These are phyloP conservation scores for Rhodotorula sp. DNA, from an alignment of 1,284 basidiomycete species.

Conservation along the genomic window DNA sequence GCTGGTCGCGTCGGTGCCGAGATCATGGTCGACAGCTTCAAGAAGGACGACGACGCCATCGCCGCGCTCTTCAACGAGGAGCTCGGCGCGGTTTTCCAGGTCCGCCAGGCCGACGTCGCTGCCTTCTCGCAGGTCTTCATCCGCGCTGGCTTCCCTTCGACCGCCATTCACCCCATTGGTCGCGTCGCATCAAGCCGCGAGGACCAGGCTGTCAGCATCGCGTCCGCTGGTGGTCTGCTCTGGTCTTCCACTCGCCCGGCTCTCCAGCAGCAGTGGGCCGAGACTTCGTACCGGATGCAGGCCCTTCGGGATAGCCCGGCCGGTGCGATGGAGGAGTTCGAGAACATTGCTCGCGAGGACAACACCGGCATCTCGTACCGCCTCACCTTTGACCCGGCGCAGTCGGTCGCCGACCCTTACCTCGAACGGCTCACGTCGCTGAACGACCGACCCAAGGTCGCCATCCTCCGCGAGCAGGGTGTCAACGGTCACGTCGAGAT, in stretches of 20 bases:
- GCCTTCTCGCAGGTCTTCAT: slow-evolving; percentile 63
- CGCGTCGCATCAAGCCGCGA: slow-evolving; percentile 57
- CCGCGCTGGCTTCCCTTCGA: slow-evolving; percentile 67
- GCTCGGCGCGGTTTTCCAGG: slow-evolving; percentile 88
- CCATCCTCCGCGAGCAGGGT: slow-evolving; percentile 94
- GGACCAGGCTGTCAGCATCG: slow-evolving; percentile 65
- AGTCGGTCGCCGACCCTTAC: slow-evolving; percentile 41
- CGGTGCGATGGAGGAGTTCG: slow-evolving; percentile 77
- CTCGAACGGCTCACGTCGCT: slow-evolving; percentile 46
- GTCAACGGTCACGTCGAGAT: slow-evolving; percentile 98
- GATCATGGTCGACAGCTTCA: slow-evolving; percentile 61
- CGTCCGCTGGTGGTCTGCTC: slow-evolving; percentile 58
- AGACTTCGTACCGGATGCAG: slow-evolving; percentile 93
- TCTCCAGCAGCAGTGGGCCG: slow-evolving; percentile 85
- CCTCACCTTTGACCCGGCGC: slow-evolving; percentile 62
- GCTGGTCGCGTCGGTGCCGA: slow-evolving; percentile 79
- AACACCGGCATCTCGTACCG: slow-evolving; percentile 74
- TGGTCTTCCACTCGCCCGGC: slow-evolving; percentile 66
- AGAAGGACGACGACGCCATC: slow-evolving; percentile 57
- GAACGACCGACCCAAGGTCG: slow-evolving; percentile 73
- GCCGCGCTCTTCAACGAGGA: slow-evolving; percentile 92
- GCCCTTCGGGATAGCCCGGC: slow-evolving; percentile 77
- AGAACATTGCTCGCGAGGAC: slow-evolving; percentile 65
- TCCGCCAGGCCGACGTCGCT: slow-evolving; percentile 59
- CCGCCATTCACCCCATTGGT: slow-evolving; percentile 73